Evolutionary conservation across 495 filamentous ascomycete species (phyloP).

Genomic region (Aspergillus conjunctus): DNA sequence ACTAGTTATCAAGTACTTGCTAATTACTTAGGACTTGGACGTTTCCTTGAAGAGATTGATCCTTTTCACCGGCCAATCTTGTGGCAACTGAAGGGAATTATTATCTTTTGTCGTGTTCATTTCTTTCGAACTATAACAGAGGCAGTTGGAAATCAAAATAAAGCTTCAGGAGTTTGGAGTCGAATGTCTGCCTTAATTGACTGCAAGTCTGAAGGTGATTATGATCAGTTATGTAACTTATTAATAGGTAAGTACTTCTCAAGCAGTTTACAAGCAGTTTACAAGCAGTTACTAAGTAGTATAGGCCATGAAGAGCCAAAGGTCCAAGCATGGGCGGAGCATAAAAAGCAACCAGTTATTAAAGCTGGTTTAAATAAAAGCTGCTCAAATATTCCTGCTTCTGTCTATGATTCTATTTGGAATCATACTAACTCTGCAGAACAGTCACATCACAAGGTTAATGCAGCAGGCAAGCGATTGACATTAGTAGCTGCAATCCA

Average conservation of each 20-base stretch:
- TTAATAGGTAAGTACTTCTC: too few relatives aligned
- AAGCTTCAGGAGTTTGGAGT: not conserved
- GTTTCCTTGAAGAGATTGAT: not conserved
- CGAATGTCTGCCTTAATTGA: not conserved
- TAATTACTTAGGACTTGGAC: not conserved
- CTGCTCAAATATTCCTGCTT: too few relatives aligned
- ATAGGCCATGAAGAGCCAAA: too few relatives aligned
- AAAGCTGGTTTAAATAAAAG: too few relatives aligned
- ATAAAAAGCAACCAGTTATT: too few relatives aligned
- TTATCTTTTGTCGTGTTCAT: conserved; percentile 3
- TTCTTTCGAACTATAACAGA: conserved; percentile 1
- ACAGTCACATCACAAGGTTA: too few relatives aligned
- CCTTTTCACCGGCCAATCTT: not conserved
- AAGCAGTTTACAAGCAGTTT: not conserved
- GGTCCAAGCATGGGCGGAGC: too few relatives aligned
- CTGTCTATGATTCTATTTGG: too few relatives aligned
- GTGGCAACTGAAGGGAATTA: not conserved
- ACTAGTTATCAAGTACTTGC: not conserved
- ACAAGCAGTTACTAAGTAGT: too few relatives aligned
- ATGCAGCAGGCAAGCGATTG: too few relatives aligned
- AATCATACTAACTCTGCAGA: too few relatives aligned
- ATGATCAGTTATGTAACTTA: conserved; percentile 2
- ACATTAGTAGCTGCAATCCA: too few relatives aligned
- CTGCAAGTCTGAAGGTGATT: not conserved
- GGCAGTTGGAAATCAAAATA: not conserved